These are phyloP conservation scores for Taxillus chinensis DNA, from an alignment of 164 flowering plant species.

Conservation along the genomic window DNA sequence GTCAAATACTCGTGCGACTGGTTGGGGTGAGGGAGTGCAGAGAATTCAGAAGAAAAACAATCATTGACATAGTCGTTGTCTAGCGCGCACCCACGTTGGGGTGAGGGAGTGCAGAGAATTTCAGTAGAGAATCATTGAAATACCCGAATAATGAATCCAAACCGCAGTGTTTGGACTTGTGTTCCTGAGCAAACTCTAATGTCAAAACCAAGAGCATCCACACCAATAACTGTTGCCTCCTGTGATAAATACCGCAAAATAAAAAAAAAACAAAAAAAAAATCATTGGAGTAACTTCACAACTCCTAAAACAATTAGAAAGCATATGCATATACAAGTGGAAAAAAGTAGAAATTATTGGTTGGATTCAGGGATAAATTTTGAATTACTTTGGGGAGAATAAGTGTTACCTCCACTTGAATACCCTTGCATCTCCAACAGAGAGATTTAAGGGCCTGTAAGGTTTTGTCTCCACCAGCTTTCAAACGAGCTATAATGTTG, in stretches of 20 bases:
- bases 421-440: conserved; percentile 81
- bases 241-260: conserved; percentile 24
- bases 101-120: too few species aligned
- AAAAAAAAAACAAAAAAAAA: not conserved
- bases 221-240: conserved; percentile 61
- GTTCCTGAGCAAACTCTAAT: conserved; percentile 79
- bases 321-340: not conserved
- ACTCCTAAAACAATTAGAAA: not conserved
- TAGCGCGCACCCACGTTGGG: too few species aligned
- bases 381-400: too few species aligned
- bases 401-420: conserved; percentile 73
- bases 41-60: too few species aligned
- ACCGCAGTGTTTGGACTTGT: conserved; percentile 79
- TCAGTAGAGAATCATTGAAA: not conserved
- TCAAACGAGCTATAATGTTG: conserved; percentile 70
- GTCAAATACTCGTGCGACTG: too few species aligned
- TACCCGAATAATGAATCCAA: conserved; percentile 62
- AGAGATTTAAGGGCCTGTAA: conserved; percentile 68
- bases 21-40: too few species aligned
- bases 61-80: too few species aligned
- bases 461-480: conserved; percentile 78
- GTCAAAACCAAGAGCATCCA: conserved; percentile 82
- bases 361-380: too few species aligned
- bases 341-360: not conserved
- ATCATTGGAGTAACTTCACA: not conserved